phyloP scores from a whole-genome alignment of 1,284 basidiomycete genomes.

The Ustilago curta region DNA sequence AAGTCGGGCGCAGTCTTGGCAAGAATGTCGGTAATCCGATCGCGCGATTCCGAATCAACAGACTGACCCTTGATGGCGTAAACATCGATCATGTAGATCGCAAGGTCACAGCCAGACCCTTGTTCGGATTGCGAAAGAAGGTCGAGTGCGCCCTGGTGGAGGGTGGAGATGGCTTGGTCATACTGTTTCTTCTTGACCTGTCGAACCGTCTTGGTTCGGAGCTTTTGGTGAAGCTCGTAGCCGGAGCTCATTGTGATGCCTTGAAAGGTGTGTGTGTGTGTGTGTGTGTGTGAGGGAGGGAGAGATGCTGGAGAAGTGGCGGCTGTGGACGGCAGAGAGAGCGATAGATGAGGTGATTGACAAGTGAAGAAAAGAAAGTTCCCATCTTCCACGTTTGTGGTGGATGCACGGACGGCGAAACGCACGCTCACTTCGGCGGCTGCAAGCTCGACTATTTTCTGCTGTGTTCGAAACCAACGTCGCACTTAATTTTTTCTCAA shows the following conservation, averaged over 20 bases:
- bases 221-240: conserved; percentile 68
- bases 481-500: not conserved
- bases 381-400: conserved; percentile 4
- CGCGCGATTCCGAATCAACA: conserved; percentile 49
- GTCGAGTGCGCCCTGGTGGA: conserved; percentile 56
- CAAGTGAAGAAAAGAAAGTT: not conserved
- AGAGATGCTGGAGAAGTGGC: not conserved
- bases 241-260: conserved; percentile 40
- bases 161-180: conserved; percentile 58
- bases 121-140: conserved; percentile 64
- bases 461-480: not conserved
- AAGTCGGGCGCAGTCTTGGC: conserved; percentile 57
- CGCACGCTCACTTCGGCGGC: not conserved
- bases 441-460: not conserved
- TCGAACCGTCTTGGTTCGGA: conserved; percentile 67
- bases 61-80: conserved; percentile 48
- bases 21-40: conserved; percentile 55
- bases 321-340: not conserved
- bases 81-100: conserved; percentile 66
- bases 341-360: not conserved
- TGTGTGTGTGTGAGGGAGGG: not conserved
- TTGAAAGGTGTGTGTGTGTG: not conserved
- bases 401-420: conserved; percentile 30
- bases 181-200: conserved; percentile 67
- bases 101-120: conserved; percentile 67